Conservation (phyloP, 1,139 yeast species). For the Komagataea norvegica region DNA sequence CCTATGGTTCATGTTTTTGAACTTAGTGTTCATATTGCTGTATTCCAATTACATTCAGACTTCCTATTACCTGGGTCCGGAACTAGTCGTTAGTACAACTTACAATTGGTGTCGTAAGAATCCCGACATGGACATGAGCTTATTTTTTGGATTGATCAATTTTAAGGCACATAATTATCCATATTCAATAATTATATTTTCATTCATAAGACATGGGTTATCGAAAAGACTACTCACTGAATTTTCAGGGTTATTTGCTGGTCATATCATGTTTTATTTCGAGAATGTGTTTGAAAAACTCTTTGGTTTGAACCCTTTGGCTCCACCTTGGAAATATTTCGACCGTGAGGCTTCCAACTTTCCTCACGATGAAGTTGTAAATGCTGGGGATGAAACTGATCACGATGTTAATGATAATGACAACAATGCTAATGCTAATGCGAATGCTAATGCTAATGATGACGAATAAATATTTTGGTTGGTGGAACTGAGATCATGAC, state of each 20-base stretch:
- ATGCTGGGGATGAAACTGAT: background rate
- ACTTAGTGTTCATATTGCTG: constrained; percentile 10
- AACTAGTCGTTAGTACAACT: constrained; percentile 14
- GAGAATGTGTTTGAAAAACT: constrained; percentile 20
- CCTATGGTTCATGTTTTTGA: constrained; percentile 21
- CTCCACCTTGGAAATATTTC: constrained; percentile 24
- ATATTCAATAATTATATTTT: constrained; percentile 7
- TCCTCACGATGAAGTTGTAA: background rate
- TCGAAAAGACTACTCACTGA: constrained; percentile 2
- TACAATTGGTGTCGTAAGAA: constrained; percentile 22
- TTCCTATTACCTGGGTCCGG: constrained; percentile 10
- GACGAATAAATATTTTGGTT: background rate
- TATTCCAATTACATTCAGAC: constrained; percentile 10
- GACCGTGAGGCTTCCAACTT: background rate
- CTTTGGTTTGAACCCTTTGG: constrained; percentile 19
- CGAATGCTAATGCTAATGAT: background rate
- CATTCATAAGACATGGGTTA: constrained; percentile 2
- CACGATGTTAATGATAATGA: background rate
- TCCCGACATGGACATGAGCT: constrained; percentile 14
- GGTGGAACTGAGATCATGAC: background rate
- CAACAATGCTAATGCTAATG: background rate
- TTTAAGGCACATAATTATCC: constrained; percentile 16
- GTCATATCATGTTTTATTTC: constrained; percentile 21
- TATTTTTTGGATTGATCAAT: constrained; percentile 12
- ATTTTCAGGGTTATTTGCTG: constrained; percentile 9